These are phyloP conservation scores for Chaetomium fimeti DNA, from an alignment of 495 filamentous ascomycete species.

Conservation along the genomic window DNA sequence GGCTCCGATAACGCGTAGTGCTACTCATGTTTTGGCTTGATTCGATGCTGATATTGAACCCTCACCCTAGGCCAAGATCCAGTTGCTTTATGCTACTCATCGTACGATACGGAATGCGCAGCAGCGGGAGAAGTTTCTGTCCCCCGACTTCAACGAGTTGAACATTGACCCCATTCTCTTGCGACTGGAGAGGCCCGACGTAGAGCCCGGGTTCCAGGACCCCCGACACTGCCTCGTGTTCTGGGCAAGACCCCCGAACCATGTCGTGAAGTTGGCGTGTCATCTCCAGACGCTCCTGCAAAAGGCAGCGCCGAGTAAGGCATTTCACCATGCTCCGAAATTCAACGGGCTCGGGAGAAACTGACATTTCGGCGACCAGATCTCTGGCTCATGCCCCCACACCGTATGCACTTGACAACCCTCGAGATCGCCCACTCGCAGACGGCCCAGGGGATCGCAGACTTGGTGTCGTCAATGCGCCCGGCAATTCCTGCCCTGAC, in stretches of 20 bases:
- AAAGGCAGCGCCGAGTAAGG: conserved; percentile 63
- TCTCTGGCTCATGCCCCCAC: conserved; percentile 79
- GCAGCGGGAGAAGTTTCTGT: conserved; percentile 66
- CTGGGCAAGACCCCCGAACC: conserved; percentile 78
- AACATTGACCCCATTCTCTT: conserved; percentile 72
- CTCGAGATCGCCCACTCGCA: conserved; percentile 76
- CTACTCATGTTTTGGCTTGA: background rate
- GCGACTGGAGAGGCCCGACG: conserved; percentile 57
- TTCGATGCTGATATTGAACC: background rate
- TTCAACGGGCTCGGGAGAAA: background rate
- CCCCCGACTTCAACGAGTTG: conserved; percentile 65
- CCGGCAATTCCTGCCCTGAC: conserved; percentile 53
- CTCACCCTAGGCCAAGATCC: conserved; percentile 59
- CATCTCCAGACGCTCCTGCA: conserved; percentile 66
- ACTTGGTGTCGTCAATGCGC: conserved; percentile 55
- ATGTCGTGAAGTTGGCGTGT: conserved; percentile 62
- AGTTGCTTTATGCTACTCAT: conserved; percentile 69
- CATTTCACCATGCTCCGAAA: background rate
- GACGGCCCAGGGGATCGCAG: conserved; percentile 59
- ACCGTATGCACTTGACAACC: conserved; percentile 79
- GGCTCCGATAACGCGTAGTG: too few species aligned
- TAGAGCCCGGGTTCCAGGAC: conserved; percentile 67
- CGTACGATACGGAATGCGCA: conserved; percentile 68
- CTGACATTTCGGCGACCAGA: conserved; percentile 43
- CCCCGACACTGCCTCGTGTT: conserved; percentile 78